Base-by-base conservation (phyloP, 257 asterid genomes). In the Solanum neorickii region DNA sequence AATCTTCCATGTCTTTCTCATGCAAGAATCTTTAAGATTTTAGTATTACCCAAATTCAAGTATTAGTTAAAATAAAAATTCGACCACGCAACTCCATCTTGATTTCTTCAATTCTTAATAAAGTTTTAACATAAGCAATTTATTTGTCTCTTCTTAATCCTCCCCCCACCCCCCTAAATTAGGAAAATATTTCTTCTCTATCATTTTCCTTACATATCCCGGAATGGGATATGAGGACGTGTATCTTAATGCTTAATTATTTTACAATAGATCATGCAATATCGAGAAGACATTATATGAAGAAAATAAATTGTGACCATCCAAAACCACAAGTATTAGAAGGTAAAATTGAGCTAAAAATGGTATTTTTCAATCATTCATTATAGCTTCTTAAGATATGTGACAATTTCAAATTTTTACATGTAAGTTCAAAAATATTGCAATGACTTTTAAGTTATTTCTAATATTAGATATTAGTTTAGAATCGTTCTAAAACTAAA, bases 71-170 rank as follows among this genome's bases (percentile, higher is more conserved):
- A 84, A 69, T 44, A 39, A 86, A 86, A 77, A 77, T 80, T 52
- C 39, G 27, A 12, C 23, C 86, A 85, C 89, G 47, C 10, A 96
- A 99, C 99, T 97, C 99, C 93, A 96, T 88, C 91, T 95, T 96
- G 47, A 96, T 93, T 90, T 97, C 99, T 91, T 97, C 99, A 94
- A 97, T 93, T 41, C 91, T 93, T 12, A 94, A 35, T 35, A 35
- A 35, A 35, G 39, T 35, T 35, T 5, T 5, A 35, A 35, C 39
- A 35, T 35, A 35, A 35, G 7, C 1, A 35, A 35, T 35, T 35
- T 35, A 35, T 35, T 35, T 35, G 7, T 35, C 1, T 35, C 39
- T 35, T 35, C 7, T 35, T 35, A 35, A 35, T 5, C 39, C 39
- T 35, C 39, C 1, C 1, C 7, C 39, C 35, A 33, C 35, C 35